Conservation (phyloP, 768 basidiomycete genomes). For the Phanerochaete sordida region DNA sequence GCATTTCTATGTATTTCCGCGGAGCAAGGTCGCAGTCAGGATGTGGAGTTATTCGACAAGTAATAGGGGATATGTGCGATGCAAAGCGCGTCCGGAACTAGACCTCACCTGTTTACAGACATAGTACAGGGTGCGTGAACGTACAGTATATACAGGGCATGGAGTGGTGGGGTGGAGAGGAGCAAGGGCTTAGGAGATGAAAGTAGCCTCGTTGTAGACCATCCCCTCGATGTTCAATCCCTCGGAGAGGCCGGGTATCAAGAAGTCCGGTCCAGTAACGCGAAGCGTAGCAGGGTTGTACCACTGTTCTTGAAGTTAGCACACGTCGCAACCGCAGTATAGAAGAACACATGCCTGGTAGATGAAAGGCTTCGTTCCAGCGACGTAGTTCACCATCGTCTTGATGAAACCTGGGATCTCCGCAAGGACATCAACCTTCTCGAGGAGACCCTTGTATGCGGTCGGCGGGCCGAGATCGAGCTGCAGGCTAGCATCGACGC, state of each 20-base stretch:
- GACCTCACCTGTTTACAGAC: constrained; percentile 1
- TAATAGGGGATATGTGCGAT: neutral
- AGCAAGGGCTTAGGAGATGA: constrained; percentile 56
- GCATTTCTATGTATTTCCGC: neutral
- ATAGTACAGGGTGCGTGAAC: neutral
- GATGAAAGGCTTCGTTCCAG: constrained; percentile 91
- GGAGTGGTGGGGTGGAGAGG: too few species aligned
- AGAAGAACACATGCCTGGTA: constrained; percentile 68
- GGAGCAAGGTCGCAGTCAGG: neutral
- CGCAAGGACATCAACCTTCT: constrained; percentile 92
- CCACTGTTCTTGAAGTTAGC: constrained; percentile 38
- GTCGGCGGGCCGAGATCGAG: constrained; percentile 56
- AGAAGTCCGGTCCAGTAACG: constrained; percentile 39
- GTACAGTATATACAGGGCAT: neutral
- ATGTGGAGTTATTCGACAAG: neutral
- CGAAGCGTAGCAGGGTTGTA: constrained; percentile 50
- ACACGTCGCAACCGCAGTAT: neutral
- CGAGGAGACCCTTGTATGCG: constrained; percentile 72
- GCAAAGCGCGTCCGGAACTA: neutral
- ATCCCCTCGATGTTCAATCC: constrained; percentile 56
- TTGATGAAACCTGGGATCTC: constrained; percentile 93
- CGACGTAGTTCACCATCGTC: constrained; percentile 89
- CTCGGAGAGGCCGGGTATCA: constrained; percentile 37
- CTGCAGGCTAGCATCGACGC: constrained; percentile 51
- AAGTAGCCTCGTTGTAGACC: constrained; percentile 89